phyloP scores from a whole-genome alignment of 192 early-diverging fungal species.

The Ambispora gerdemannii region DNA sequence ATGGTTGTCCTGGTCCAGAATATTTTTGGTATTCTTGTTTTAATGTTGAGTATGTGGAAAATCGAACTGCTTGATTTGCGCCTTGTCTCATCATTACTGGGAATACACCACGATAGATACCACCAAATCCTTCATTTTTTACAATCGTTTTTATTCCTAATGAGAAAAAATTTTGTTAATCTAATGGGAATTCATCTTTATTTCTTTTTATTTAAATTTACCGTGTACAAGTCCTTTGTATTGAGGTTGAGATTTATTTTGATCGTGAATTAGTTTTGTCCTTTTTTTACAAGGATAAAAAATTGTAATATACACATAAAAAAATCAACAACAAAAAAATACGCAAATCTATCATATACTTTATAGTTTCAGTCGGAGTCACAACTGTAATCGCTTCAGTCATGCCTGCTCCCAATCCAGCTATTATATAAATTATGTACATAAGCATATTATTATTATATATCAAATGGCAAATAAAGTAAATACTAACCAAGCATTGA shows the following conservation, averaged over 20 bases:
- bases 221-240: slow-evolving; percentile 84
- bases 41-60: slow-evolving; percentile 80
- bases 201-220: slow-evolving; percentile 14
- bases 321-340: slow-evolving; percentile 6
- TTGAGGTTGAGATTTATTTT: slow-evolving; percentile 64
- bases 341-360: slow-evolving; percentile 46
- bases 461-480: neutral
- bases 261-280: slow-evolving; percentile 94
- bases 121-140: slow-evolving; percentile 67
- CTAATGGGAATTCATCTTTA: neutral
- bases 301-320: neutral
- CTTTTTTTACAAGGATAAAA: slow-evolving; percentile 34
- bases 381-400: slow-evolving; percentile 86
- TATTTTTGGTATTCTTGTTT: slow-evolving; percentile 49
- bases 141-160: slow-evolving; percentile 55
- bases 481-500: slow-evolving; percentile 53
- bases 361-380: slow-evolving; percentile 93
- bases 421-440: slow-evolving; percentile 31
- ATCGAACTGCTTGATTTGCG: slow-evolving; percentile 91
- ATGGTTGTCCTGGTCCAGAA: slow-evolving; percentile 33
- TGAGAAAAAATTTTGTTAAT: neutral
- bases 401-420: slow-evolving; percentile 84
- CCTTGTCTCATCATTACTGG: slow-evolving; percentile 95
- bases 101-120: slow-evolving; percentile 86
- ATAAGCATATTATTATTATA: neutral